Evolutionary conservation across 2,329 filamentous ascomycete species (phyloP).

Genomic region (Didymella pomorum): DNA sequence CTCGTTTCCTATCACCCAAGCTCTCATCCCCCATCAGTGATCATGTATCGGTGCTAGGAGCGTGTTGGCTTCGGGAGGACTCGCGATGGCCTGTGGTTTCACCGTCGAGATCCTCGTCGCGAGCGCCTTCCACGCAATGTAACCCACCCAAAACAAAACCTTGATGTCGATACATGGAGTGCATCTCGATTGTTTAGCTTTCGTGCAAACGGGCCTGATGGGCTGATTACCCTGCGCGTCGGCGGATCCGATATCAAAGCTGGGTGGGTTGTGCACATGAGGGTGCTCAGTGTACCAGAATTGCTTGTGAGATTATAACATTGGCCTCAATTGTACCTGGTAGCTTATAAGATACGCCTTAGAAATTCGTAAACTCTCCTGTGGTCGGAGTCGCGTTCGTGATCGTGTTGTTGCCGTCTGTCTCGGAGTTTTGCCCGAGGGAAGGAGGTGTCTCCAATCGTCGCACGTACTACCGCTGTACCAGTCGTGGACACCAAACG

Average conservation of each 20-base stretch:
- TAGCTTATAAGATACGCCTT: neutral
- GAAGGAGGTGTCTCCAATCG: neutral
- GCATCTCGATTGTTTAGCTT: neutral
- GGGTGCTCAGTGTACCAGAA: neutral
- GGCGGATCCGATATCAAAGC: neutral
- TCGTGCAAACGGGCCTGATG: no score
- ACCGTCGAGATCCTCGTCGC: neutral
- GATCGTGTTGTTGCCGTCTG: neutral
- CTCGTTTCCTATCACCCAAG: neutral
- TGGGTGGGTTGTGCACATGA: neutral
- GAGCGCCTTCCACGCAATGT: no score
- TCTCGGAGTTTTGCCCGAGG: neutral
- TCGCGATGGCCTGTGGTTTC: neutral
- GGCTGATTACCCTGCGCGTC: neutral
- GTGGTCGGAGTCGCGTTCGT: neutral
- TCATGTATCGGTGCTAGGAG: neutral
- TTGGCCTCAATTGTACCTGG: neutral
- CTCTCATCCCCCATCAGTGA: neutral
- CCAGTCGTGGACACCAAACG: neutral
- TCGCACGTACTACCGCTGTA: conserved; percentile 6
- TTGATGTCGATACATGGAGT: neutral
- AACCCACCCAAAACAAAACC: no score
- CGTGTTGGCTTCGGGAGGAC: no score
- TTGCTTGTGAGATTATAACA: neutral
- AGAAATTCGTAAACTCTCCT: neutral